These are phyloP conservation scores for Gryganskiella cystojenkinii DNA, from an alignment of 192 early-diverging fungal species.

Conservation along the genomic window DNA sequence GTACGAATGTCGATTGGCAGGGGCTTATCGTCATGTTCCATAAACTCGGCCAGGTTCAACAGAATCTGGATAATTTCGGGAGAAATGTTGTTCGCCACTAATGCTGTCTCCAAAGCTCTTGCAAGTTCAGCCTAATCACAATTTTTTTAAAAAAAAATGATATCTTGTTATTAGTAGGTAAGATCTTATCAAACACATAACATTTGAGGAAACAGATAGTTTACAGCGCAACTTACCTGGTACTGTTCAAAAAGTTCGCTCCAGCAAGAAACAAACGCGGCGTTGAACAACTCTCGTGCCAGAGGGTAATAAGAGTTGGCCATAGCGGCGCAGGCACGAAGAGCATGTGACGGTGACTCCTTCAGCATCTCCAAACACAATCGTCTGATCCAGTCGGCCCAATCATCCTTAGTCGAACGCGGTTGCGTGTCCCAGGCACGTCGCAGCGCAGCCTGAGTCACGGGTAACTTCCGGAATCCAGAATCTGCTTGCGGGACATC, in stretches of 20 bases:
- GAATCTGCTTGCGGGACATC: constrained; percentile 69
- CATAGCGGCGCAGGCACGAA: constrained; percentile 89
- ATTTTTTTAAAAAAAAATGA: background rate
- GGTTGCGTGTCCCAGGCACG: constrained; percentile 90
- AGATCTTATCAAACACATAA: too few species aligned
- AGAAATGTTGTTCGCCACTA: constrained; percentile 86
- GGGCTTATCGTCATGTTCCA: constrained; percentile 98
- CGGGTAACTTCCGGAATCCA: constrained; percentile 77
- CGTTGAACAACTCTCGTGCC: constrained; percentile 93
- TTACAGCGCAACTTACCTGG: constrained; percentile 55
- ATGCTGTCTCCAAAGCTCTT: constrained; percentile 80
- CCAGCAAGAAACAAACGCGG: constrained; percentile 98
- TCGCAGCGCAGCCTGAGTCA: constrained; percentile 88
- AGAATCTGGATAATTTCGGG: constrained; percentile 92
- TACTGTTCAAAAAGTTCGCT: constrained; percentile 89
- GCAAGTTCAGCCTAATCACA: constrained; percentile 80
- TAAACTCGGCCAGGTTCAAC: constrained; percentile 96
- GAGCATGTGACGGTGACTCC: constrained; percentile 96
- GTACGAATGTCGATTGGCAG: constrained; percentile 93
- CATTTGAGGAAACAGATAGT: too few species aligned
- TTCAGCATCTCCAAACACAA: constrained; percentile 92
- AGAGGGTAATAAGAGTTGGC: constrained; percentile 84
- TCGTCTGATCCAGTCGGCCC: constrained; percentile 94
- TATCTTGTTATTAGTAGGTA: too few species aligned
- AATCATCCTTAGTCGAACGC: constrained; percentile 91